Conservation (phyloP, 306 rosid genomes). For the Vicia faba region DNA sequence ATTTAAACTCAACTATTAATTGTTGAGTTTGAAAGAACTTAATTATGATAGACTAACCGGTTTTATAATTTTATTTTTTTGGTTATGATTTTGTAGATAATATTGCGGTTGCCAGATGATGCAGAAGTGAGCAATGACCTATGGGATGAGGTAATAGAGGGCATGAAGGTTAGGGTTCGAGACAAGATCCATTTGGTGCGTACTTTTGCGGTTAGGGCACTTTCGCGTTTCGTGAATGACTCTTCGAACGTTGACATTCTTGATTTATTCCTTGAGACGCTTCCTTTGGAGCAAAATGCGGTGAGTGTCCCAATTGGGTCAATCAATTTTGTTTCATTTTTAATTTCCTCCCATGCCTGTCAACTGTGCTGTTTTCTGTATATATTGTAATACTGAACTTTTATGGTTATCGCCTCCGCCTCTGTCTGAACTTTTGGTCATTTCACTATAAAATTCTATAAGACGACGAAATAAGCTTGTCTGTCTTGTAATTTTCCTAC, state of each 20-base stretch:
- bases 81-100: conserved; percentile 55
- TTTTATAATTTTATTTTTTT: not conserved
- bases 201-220: conserved; percentile 85
- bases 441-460: not conserved
- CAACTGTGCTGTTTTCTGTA: conserved; percentile 2
- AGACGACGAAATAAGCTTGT: not conserved
- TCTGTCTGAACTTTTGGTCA: not conserved
- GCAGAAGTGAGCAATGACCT: conserved; percentile 84
- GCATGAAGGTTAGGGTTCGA: conserved; percentile 69
- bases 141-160: conserved; percentile 89
- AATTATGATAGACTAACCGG: not conserved
- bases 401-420: not conserved
- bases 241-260: conserved; percentile 76
- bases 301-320: conserved; percentile 51
- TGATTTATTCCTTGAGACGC: conserved; percentile 68
- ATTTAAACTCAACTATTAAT: not conserved
- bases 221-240: conserved; percentile 90
- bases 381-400: too few relatives aligned
- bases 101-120: conserved; percentile 88
- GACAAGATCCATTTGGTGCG: conserved; percentile 83
- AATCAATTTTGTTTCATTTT: not conserved
- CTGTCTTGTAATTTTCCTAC: not conserved
- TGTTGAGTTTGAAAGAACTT: not conserved
- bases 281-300: conserved; percentile 74
- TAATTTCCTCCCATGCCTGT: not conserved